Conservation (phyloP, 2,329 filamentous ascomycete species). For the Lachnellula arida region DNA sequence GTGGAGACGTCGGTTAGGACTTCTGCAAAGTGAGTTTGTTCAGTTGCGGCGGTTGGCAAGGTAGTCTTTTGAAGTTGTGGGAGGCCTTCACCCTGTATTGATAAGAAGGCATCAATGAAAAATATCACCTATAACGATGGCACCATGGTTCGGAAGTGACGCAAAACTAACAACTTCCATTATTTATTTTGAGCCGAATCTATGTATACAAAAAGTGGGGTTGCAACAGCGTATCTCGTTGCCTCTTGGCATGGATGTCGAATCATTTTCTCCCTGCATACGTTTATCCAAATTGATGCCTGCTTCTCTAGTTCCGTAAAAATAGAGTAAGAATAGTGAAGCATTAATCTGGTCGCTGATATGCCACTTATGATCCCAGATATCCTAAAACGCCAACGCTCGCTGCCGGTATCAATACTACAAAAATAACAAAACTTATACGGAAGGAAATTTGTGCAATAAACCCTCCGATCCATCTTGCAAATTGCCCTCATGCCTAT, state of each 20-base stretch:
- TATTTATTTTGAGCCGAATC: not conserved
- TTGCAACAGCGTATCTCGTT: not conserved
- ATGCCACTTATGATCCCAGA: not conserved
- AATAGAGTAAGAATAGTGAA: not conserved
- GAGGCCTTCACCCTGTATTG: too few relatives aligned
- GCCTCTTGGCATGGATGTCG: not conserved
- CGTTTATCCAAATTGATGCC: not conserved
- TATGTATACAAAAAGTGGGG: conserved; percentile 1
- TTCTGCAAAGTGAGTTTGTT: too few relatives aligned
- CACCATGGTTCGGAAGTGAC: too few relatives aligned
- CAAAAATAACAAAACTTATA: not conserved
- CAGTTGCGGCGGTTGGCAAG: too few relatives aligned
- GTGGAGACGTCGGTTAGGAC: too few relatives aligned
- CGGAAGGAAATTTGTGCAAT: not conserved
- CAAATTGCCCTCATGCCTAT: not conserved
- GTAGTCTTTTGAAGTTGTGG: too few relatives aligned
- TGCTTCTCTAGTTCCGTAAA: not conserved
- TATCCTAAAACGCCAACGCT: conserved; percentile 6
- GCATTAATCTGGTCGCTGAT: not conserved
- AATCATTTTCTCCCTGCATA: not conserved
- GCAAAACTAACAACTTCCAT: conserved; percentile 5
- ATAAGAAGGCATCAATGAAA: too few relatives aligned
- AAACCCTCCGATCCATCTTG: not conserved
- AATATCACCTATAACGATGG: too few relatives aligned
- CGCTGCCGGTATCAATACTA: conserved; percentile 1